Evolutionary conservation across 805 yeast genomes (phyloP), one percentile per base, ranked within the genome.

Genomic region (Wickerhamiella slavikovae): DNA sequence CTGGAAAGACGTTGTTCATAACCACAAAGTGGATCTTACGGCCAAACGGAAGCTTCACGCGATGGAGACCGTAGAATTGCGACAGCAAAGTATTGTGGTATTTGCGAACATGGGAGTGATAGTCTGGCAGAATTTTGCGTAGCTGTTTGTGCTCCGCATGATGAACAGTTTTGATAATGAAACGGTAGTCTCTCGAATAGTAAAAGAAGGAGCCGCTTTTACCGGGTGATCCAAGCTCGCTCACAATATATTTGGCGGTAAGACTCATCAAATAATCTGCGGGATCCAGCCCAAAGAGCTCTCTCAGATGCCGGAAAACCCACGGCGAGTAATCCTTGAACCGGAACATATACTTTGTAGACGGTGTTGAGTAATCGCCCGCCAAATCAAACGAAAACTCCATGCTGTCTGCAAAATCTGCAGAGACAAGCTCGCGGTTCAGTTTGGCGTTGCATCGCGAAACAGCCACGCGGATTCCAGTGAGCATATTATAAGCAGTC

Each of bases 1-100:
- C 92, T 0, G 99, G 96, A 54, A 91, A 89, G 28, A 89, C 62
- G 46, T 89, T 89, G 58, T 89, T 89, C 98, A 89, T 89, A 20
- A 89, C 94, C 31, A 89, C 61, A 41, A 89, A 85, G 52, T 89
- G 92, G 23, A 89, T 78, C 47, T 78, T 83, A 31, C 82, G 63
- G 3, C 65, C 62, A 26, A 72, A 63, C 6, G 93, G 93, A 68
- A 85, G 72, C 49, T 85, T 82, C 29, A 89, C 72, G 35, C 99
- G 60, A 49, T 89, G 96, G 30, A 89, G 60, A 0, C 99, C 99
- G 54, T 89, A 89, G 51, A 85, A 82, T 53, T 89, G 98, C n/a
- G 92, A 75, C 4, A 89, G 57, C 37, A 89, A 59, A 0, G 98
- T 89, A 45, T 78, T 71, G 16, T 95, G 95, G 45, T 85, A 75